Base-by-base conservation (phyloP, 2,329 filamentous ascomycete genomes). In the Botrytis byssoidea region DNA sequence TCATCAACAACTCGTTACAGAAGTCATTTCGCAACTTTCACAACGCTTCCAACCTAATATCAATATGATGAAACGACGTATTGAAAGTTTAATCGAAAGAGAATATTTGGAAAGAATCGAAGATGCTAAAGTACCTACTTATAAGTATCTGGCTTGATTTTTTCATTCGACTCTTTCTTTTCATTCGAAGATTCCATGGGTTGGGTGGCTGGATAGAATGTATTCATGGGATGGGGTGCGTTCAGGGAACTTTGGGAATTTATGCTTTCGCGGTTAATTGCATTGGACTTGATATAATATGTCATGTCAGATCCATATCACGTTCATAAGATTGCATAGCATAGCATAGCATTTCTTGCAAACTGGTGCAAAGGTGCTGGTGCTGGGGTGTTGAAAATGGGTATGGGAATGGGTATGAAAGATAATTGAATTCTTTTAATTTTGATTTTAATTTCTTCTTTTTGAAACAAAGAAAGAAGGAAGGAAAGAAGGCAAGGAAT, bases 81-180 rank as follows among this genome's bases (percentile, higher is more conserved):
- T 95, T 74, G 93, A 95, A 81, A 90, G 90, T 76, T 84, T 95
- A 68, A 93, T 95, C 69, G 88, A 89, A 74, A 87, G 92, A 75
- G 93, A 95, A 80, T 95, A 95, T 77, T 84, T 95, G 32, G 92
- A 94, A 83, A 88, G 93, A 6, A 86, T 92, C 22, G 92, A 94
- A n/a, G 87, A 90, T 16, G 87, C 85, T 14, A 80, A 86, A 44
- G 82, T 88, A 9, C 88, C 92, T 48, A 87, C 87, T 18, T 95
- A 95, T 81, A 86, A 88, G 75, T 95, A 95, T 78, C 82, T 94
- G 55, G 92, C 92, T 40, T 95, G 74, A 75, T 72, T 7, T 9
- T 42, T 32, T 44, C 14, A 37, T n/a, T 46, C 20, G 10, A 16
- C 2, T 18, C 7, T 42, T 44, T 29, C 46, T 40, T 32, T 32